A percentile compares a stretch with the other conserved stretches of the same genome.
Conservation (phyloP, 441 rosid species). For the Monsonia emarginata region DNA sequence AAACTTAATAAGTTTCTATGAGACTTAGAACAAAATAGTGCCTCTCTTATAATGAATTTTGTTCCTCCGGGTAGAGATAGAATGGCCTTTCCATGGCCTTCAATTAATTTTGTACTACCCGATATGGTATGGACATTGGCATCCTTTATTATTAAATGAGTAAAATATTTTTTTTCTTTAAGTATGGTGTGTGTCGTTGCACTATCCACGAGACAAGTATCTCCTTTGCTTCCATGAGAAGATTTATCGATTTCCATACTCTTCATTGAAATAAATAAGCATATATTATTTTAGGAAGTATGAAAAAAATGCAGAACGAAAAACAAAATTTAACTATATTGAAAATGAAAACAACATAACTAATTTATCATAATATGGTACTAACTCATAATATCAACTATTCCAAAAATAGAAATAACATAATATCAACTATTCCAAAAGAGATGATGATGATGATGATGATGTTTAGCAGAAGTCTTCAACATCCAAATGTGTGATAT, state of each 20-base stretch:
- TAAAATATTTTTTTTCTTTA: not conserved
- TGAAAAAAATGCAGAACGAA: no score
- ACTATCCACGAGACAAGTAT: conserved; percentile 9
- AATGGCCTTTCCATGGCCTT: conserved; percentile 2
- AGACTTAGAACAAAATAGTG: not conserved
- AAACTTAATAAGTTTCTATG: conserved; percentile 4
- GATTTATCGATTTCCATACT: no score
- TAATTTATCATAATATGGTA: no score
- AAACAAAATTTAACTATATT: no score
- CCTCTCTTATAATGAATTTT: not conserved
- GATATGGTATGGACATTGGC: not conserved
- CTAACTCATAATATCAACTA: no score
- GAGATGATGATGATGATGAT: not conserved
- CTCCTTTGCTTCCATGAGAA: no score
- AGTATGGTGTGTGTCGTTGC: not conserved
- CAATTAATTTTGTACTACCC: not conserved
- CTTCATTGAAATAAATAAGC: no score
- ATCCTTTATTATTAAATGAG: not conserved
- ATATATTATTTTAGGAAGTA: no score
- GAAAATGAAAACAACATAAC: no score
- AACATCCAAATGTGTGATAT: not conserved
- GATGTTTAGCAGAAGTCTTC: not conserved
- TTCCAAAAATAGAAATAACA: no score
- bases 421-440: no score
- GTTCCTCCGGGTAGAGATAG: not conserved